Evolutionary conservation across 2,329 filamentous ascomycete species (phyloP), one percentile per base, ranked within the genome.

Genomic region (Didymella segeticola): DNA sequence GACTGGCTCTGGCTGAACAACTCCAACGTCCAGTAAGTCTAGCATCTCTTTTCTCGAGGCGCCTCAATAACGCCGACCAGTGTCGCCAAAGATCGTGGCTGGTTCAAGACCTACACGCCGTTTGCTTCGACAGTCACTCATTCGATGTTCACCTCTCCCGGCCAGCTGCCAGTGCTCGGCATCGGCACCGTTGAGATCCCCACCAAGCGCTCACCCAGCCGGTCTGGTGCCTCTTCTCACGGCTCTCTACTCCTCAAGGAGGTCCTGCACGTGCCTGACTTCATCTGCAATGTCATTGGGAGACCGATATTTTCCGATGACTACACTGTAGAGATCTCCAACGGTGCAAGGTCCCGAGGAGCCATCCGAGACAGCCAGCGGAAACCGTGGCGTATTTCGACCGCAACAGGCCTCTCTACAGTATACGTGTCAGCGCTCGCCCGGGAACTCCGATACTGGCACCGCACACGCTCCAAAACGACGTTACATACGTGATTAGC

Each of bases 101-200:
- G 61, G 60, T 63, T 66, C 49, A 64, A 57, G 12, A 53, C 43
- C 7, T 66, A 63, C 47, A 63, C 52, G 6, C 60, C 61, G 3
- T 64, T 63, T 47, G 15, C 42, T 19, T 60, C 61, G 6, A 20
- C 10, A 11, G 29, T 58, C 1, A 37, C 15, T 10, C 31, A 53
- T 46, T 47, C 36, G 12, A 15, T 29, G 27, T 39, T 31, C 27
- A 19, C 34, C 27, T 14, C 42, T n/a, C 34, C 34, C 22, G 19
- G n/a, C 15, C 20, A 48, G 9, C 12, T 52, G 1, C 23, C 17
- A 4, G 60, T 61, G 5, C 14, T 53, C 10, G 60, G 63, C 29
- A 48, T 62, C 23, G 59, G 61, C 10, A 58, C 25, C 10, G 59
- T 66, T n/a, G 45, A 46, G 12, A 51, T 64, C 4, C 53, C 48